These are phyloP conservation scores for Coemansia aciculifera DNA, from an alignment of 192 early-diverging fungal genomes.

Conservation along the genomic window DNA sequence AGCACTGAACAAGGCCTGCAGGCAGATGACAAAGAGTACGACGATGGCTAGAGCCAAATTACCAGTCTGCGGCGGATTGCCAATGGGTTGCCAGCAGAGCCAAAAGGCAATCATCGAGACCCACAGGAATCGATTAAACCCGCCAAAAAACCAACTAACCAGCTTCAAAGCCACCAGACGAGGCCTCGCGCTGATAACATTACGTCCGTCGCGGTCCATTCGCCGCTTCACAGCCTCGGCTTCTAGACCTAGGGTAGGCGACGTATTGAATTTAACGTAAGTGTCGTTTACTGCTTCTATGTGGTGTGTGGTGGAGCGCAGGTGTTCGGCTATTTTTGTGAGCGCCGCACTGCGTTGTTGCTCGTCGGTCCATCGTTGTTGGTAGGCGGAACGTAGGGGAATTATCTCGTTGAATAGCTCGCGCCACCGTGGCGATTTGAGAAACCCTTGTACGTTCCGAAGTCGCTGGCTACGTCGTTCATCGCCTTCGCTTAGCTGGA, in stretches of 20 bases:
- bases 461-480: slow-evolving; percentile 8
- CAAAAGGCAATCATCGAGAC: slow-evolving; percentile 63
- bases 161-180: slow-evolving; percentile 9
- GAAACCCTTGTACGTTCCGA: neutral
- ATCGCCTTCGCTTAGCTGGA: slow-evolving; percentile 37
- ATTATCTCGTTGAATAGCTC: slow-evolving; percentile 29
- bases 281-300: slow-evolving; percentile 20
- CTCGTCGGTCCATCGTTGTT: slow-evolving; percentile 34
- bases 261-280: slow-evolving; percentile 23
- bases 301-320: slow-evolving; percentile 29
- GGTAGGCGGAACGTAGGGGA: slow-evolving; percentile 37
- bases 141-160: slow-evolving; percentile 60
- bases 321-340: slow-evolving; percentile 24
- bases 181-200: slow-evolving; percentile 15
- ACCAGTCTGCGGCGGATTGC: slow-evolving; percentile 56
- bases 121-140: slow-evolving; percentile 73
- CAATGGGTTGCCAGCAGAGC: slow-evolving; percentile 67
- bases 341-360: slow-evolving; percentile 23
- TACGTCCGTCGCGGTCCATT: slow-evolving; percentile 12
- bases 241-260: slow-evolving; percentile 27
- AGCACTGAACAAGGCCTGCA: slow-evolving; percentile 70
- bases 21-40: slow-evolving; percentile 62
- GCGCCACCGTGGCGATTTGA: slow-evolving; percentile 27
- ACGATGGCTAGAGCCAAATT: slow-evolving; percentile 64
- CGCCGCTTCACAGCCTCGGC: slow-evolving; percentile 19